phyloP scores from a whole-genome alignment of 2,329 filamentous ascomycete species.

The Pseudogymnoascus verrucosus region DNA sequence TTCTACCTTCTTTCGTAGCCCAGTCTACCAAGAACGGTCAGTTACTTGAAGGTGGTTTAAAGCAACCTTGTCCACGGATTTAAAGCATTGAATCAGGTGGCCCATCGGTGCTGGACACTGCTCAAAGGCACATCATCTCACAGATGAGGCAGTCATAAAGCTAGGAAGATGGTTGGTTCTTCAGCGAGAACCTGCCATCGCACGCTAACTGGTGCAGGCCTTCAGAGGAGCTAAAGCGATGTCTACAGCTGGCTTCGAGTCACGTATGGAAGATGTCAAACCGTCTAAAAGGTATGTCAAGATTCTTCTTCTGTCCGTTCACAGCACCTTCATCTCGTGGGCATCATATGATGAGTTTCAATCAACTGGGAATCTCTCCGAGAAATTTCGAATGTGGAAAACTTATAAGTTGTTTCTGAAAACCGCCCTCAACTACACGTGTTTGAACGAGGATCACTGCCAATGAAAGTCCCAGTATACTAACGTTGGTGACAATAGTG shows the following conservation, averaged over 20 bases:
- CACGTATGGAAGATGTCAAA: conserved; percentile 74
- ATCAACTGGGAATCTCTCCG: conserved; percentile 99
- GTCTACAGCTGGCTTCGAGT: conserved; percentile 67
- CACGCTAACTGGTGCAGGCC: conserved; percentile 17
- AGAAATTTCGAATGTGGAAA: conserved; percentile 82
- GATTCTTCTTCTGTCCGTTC: conserved; percentile 6
- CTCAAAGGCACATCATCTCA: not conserved
- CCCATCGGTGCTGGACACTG: conserved; percentile 8
- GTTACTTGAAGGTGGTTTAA: conserved; percentile 2
- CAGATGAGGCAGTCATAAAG: not conserved
- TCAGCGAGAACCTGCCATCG: conserved; percentile 9
- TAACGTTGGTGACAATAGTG: conserved; percentile 44
- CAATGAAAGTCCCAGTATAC: not conserved
- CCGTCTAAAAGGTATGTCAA: conserved; percentile 77
- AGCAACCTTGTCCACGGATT: conserved; percentile 1
- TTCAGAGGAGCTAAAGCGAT: conserved; percentile 47
- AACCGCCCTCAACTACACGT: conserved; percentile 13
- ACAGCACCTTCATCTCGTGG: conserved; percentile 21
- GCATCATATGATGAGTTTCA: conserved; percentile 65
- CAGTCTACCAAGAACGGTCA: conserved; percentile 7
- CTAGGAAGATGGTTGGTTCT: conserved; percentile 9
- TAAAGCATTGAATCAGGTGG: conserved; percentile 6
- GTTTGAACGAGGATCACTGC: not conserved
- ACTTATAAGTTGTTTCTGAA: conserved; percentile 71
- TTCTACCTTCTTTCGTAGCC: conserved; percentile 5